phyloP scores from a whole-genome alignment of 306 rosid species.

The Myrica gale region DNA sequence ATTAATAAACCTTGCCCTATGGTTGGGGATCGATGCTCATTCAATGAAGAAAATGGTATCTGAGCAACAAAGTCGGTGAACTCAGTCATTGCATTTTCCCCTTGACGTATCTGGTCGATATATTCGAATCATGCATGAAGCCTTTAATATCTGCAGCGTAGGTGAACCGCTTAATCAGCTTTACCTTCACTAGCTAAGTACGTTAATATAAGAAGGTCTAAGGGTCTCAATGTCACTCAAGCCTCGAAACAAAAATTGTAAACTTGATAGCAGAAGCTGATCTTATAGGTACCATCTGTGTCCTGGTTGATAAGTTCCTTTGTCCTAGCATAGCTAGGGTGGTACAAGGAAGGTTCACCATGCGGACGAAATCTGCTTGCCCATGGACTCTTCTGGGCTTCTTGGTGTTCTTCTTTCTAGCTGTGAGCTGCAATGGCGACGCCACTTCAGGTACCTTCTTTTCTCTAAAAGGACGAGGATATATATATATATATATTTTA shows the following conservation, averaged over 20 bases:
- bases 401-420: conserved; percentile 27
- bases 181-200: too few relatives aligned
- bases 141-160: neutral
- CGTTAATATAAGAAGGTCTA: too few relatives aligned
- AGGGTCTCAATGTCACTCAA: neutral
- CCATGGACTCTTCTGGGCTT: conserved; percentile 30
- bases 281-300: too few relatives aligned
- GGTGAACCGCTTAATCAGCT: neutral
- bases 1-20: too few relatives aligned
- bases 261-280: too few relatives aligned
- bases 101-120: neutral
- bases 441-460: conserved; percentile 29
- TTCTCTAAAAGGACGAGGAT: too few relatives aligned
- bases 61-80: neutral
- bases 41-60: neutral
- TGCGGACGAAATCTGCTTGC: conserved; percentile 20
- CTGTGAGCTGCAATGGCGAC: conserved; percentile 28
- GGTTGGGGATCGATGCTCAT: neutral
- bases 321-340: too few relatives aligned
- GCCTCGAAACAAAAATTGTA: too few relatives aligned
- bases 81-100: neutral
- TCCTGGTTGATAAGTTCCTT: too few relatives aligned
- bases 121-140: too few relatives aligned
- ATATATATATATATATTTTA: too few relatives aligned
- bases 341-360: conserved; percentile 1